A percentile compares a stretch with the other conserved stretches of the same genome.
Conservation (phyloP, 306 rosid species). For the Vachellia collinsii region DNA sequence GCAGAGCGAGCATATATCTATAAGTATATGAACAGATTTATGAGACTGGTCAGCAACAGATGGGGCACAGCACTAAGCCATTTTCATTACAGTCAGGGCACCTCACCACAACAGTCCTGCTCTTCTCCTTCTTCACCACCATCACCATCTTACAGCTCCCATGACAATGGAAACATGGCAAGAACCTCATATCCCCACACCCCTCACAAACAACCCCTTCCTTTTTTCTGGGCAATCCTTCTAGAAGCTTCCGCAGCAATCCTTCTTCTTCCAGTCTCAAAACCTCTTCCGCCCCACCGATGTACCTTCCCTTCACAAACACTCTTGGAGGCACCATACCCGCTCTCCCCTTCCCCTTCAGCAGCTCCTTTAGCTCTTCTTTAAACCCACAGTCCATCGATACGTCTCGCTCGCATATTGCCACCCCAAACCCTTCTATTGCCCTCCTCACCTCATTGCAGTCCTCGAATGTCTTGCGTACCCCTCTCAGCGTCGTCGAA, state of each 20-base stretch:
- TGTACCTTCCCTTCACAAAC: constrained; percentile 69
- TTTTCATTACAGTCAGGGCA: constrained; percentile 86
- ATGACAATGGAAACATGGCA: constrained; percentile 79
- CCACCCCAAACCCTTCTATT: constrained; percentile 58
- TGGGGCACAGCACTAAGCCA: constrained; percentile 84
- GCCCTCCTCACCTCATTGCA: constrained; percentile 72
- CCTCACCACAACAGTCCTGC: constrained; percentile 48
- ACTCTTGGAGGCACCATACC: constrained; percentile 65
- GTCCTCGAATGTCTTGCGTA: constrained; percentile 73
- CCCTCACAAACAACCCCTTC: constrained; percentile 77
- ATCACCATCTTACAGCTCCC: constrained; percentile 80
- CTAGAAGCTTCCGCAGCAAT: constrained; percentile 52
- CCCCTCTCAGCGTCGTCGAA: constrained; percentile 83
- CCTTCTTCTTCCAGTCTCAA: constrained; percentile 71
- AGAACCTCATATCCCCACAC: constrained; percentile 78
- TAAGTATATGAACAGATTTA: constrained; percentile 23
- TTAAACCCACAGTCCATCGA: constrained; percentile 81
- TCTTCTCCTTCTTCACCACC: constrained; percentile 42
- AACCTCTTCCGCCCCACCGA: constrained; percentile 74
- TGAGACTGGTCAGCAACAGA: constrained; percentile 54
- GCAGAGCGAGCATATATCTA: not conserved
- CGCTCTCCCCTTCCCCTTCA: constrained; percentile 53
- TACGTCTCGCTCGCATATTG: constrained; percentile 77
- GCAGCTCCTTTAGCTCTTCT: constrained; percentile 57
- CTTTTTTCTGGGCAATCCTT: constrained; percentile 65